These are phyloP conservation scores for Thelonectria olida DNA, from an alignment of 2,329 filamentous ascomycete species.

Conservation along the genomic window DNA sequence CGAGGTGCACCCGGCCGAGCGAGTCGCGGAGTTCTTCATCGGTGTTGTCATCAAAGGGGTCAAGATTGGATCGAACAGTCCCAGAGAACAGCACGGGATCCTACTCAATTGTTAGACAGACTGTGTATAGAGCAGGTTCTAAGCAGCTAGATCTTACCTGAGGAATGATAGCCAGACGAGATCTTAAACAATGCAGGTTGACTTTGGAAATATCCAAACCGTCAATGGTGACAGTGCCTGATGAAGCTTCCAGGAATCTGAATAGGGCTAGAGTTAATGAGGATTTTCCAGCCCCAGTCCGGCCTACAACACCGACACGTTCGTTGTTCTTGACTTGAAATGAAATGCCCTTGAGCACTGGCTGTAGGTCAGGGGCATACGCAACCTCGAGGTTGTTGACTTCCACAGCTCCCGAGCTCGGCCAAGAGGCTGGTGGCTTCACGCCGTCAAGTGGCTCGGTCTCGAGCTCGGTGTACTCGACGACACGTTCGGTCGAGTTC, in stretches of 20 bases:
- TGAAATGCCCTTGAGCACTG: slow-evolving; percentile 74
- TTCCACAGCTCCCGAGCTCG: slow-evolving; percentile 76
- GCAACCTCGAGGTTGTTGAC: slow-evolving; percentile 76
- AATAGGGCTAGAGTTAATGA: slow-evolving; percentile 80
- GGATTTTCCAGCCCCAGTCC: slow-evolving; percentile 82
- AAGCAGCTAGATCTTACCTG: slow-evolving; percentile 49
- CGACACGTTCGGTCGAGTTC: slow-evolving; percentile 79
- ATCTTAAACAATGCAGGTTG: slow-evolving; percentile 74
- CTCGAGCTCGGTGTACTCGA: slow-evolving; percentile 76
- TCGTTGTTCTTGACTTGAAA: slow-evolving; percentile 75
- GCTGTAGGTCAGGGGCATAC: slow-evolving; percentile 76
- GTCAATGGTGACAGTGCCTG: slow-evolving; percentile 75
- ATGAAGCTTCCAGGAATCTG: slow-evolving; percentile 76
- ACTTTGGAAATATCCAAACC: slow-evolving; percentile 79
- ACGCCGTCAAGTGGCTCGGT: slow-evolving; percentile 72
- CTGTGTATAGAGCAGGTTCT: neutral
- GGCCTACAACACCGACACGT: slow-evolving; percentile 78
- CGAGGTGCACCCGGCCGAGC: slow-evolving; percentile 75
- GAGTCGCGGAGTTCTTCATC: slow-evolving; percentile 76
- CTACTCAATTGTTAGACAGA: slow-evolving; percentile 46
- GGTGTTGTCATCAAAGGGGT: slow-evolving; percentile 76
- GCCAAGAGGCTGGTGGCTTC: slow-evolving; percentile 77
- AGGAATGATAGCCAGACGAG: slow-evolving; percentile 82
- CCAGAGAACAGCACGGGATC: slow-evolving; percentile 86
- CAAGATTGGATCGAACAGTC: slow-evolving; percentile 78